phyloP scores from a whole-genome alignment of 176 grass and related monocot genomes.

The Thinopyrum elongatum region DNA sequence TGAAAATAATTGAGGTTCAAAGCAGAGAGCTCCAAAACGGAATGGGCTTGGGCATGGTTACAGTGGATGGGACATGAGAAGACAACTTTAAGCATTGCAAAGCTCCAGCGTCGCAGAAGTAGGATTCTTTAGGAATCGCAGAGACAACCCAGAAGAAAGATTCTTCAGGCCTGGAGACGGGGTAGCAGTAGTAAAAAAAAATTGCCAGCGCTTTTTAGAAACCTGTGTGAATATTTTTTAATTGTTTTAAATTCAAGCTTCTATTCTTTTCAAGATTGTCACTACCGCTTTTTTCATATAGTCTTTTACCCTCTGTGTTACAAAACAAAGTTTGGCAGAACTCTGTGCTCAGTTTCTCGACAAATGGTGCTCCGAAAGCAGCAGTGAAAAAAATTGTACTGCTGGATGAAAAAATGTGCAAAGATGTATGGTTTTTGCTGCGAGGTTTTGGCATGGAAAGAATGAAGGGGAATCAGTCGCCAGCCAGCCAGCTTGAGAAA shows the following conservation, averaged over 20 bases:
- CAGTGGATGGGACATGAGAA: neutral
- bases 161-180: conserved; percentile 22
- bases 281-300: neutral
- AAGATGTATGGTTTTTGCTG: no score
- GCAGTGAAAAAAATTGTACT: no score
- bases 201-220: conserved; percentile 32
- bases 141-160: neutral
- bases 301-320: neutral
- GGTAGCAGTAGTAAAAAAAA: neutral
- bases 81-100: conserved; percentile 35
- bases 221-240: neutral
- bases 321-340: neutral
- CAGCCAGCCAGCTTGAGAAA: neutral
- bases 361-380: no score
- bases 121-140: conserved; percentile 20
- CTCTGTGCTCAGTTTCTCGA: no score
- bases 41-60: neutral
- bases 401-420: no score
- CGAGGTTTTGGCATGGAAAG: neutral
- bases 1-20: neutral
- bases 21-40: neutral
- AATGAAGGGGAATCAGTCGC: neutral
- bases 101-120: neutral
- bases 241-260: neutral
- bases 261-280: conserved; percentile 33